A percentile compares a stretch with the other conserved stretches of the same genome.
Evolutionary conservation across 768 basidiomycete genomes (phyloP).

Genomic region (Tricholoma furcatifolium): DNA sequence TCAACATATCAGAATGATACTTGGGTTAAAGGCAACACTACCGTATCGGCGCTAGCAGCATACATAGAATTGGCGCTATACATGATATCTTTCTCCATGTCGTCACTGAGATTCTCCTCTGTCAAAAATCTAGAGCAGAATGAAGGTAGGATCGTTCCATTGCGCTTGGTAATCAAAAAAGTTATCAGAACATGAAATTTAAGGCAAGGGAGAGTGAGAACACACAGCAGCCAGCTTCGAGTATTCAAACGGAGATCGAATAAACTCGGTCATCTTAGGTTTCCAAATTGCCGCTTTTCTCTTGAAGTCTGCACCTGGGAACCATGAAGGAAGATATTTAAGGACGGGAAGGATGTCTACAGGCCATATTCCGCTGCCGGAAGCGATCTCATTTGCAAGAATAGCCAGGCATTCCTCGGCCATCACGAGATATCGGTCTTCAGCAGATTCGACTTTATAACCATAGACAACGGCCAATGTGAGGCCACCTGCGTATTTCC

Average conservation of each 20-base stretch:
- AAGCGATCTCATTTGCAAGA: conserved; percentile 21
- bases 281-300: conserved; percentile 14
- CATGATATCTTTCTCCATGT: conserved; percentile 17
- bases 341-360: conserved; percentile 29
- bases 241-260: conserved; percentile 9
- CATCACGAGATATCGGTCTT: conserved; percentile 25
- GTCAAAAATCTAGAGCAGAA: conserved; percentile 1
- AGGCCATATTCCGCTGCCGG: conserved; percentile 34
- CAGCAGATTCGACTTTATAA: conserved; percentile 26
- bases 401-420: conserved; percentile 26
- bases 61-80: conserved; percentile 15
- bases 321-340: conserved; percentile 24
- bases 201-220: background rate
- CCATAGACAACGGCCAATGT: conserved; percentile 49
- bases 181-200: background rate
- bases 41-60: conserved; percentile 18
- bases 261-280: conserved; percentile 11
- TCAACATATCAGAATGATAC: background rate
- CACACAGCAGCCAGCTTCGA: conserved; percentile 8
- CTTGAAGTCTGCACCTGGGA: conserved; percentile 23
- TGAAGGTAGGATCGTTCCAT: conserved; percentile 3
- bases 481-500: conserved; percentile 32
- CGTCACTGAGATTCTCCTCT: conserved; percentile 1
- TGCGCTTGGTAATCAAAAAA: background rate
- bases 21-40: background rate